Conservation (phyloP, 2,329 filamentous ascomycete genomes). For the Bipolaris oryzae region DNA sequence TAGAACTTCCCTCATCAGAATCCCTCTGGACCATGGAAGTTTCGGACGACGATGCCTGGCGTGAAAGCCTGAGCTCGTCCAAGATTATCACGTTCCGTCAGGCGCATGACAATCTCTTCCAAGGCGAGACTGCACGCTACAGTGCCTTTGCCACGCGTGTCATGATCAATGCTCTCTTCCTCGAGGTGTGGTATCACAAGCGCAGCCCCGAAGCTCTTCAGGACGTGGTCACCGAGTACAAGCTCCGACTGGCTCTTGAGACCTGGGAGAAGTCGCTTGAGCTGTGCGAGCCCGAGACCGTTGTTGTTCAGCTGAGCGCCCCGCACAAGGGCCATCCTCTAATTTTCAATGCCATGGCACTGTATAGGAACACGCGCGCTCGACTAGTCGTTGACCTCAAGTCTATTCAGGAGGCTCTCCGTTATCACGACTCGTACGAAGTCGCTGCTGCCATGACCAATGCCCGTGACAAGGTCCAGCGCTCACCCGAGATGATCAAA, state of each 20-base stretch:
- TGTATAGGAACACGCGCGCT: conserved; percentile 92
- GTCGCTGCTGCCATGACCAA: conserved; percentile 96
- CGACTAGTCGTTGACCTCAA: conserved; percentile 95
- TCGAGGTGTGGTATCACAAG: conserved; percentile 99
- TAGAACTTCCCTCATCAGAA: conserved; percentile 91
- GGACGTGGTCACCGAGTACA: conserved; percentile 97
- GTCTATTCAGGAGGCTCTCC: conserved; percentile 91
- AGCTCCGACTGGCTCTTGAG: conserved; percentile 90
- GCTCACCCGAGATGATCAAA: conserved; percentile 96
- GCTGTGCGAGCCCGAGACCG: conserved; percentile 87
- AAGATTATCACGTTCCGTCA: conserved; percentile 86
- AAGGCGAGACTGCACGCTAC: conserved; percentile 87
- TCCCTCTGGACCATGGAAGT: conserved; percentile 89
- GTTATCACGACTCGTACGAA: conserved; percentile 96
- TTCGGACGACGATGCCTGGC: conserved; percentile 81
- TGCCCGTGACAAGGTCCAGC: conserved; percentile 90
- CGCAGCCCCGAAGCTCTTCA: conserved; percentile 96
- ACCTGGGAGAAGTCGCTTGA: conserved; percentile 99
- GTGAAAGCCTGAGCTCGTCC: conserved; percentile 73
- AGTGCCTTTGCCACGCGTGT: conserved; percentile 96
- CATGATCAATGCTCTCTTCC: conserved; percentile 98
- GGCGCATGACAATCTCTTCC: conserved; percentile 93
- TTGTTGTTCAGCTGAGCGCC: conserved; percentile 86
- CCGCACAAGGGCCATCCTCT: conserved; percentile 95
- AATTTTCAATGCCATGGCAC: conserved; percentile 97